Percentiles rank a stretch among this genome's conserved stretches.
Evolutionary conservation across 2,329 filamentous ascomycete genomes (phyloP).

Genomic region (Trichoderma sp.): DNA sequence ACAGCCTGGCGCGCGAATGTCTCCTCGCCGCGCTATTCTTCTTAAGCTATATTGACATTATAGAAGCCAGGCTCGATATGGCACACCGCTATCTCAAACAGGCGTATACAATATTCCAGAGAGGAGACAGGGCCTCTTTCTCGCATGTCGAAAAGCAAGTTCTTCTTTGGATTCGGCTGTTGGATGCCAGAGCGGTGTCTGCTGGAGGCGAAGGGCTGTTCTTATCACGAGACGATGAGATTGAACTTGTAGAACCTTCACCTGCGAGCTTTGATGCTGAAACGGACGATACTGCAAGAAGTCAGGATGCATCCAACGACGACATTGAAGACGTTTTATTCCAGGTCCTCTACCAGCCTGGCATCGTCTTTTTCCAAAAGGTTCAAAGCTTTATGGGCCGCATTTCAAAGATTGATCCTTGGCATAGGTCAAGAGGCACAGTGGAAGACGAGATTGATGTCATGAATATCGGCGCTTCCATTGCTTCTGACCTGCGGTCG

Average conservation of each 20-base stretch:
- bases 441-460: conserved; percentile 63
- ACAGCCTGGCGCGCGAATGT: conserved; percentile 45
- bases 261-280: conserved; percentile 43
- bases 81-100: conserved; percentile 55
- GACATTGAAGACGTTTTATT: conserved; percentile 57
- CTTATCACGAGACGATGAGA: conserved; percentile 52
- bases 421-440: conserved; percentile 59
- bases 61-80: conserved; percentile 48
- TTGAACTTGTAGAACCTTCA: conserved; percentile 50
- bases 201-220: conserved; percentile 61
- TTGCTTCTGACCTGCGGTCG: conserved; percentile 54
- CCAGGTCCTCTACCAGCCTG: conserved; percentile 58
- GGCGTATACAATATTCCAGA: conserved; percentile 52
- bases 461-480: conserved; percentile 57
- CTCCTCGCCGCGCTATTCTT: conserved; percentile 57
- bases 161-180: conserved; percentile 58
- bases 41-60: conserved; percentile 57
- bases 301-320: conserved; percentile 35
- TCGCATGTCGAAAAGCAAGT: conserved; percentile 51
- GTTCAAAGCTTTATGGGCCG: conserved; percentile 61
- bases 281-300: conserved; percentile 33
- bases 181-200: conserved; percentile 59
- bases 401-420: conserved; percentile 60
- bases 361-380: conserved; percentile 61
- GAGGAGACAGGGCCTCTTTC: conserved; percentile 45